phyloP scores from a whole-genome alignment of 139 green algal species.

The Chlorella sorokiniana region DNA sequence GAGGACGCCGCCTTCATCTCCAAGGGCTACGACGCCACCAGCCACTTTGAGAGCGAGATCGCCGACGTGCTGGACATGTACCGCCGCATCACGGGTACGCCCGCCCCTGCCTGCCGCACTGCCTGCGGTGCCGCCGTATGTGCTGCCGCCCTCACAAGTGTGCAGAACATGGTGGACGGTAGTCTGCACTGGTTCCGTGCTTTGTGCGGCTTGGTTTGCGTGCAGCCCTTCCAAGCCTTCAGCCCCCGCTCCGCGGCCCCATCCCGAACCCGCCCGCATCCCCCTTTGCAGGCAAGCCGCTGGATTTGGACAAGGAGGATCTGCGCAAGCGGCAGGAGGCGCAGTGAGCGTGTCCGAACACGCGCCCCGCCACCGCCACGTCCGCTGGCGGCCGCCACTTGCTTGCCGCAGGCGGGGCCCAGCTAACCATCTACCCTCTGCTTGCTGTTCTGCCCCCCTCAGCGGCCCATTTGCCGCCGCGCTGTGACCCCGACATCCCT shows the following conservation, averaged over 20 bases:
- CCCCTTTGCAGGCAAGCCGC: conserved; percentile 4
- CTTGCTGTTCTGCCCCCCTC: no score
- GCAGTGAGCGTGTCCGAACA: background rate
- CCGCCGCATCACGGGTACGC: conserved; percentile 85
- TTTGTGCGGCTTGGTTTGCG: background rate
- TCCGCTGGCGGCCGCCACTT: no score
- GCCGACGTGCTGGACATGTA: conserved; percentile 97
- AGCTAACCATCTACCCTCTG: no score
- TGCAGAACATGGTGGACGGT: background rate
- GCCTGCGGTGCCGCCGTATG: background rate
- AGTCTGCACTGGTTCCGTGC: background rate
- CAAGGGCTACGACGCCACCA: conserved; percentile 94
- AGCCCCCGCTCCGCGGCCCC: background rate
- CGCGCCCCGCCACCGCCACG: no score
- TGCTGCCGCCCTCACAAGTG: background rate
- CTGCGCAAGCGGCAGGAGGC: conserved; percentile 28
- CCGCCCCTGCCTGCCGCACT: background rate
- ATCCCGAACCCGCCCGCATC: background rate
- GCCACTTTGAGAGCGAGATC: conserved; percentile 98
- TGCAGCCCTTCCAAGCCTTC: background rate
- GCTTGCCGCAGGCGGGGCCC: no score
- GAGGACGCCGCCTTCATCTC: conserved; percentile 26
- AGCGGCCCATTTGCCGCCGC: no score
- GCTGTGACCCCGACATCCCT: no score
- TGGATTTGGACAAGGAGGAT: conserved; percentile 27